Evolutionary conservation across 345 rosid genomes (phyloP), one percentile per base, ranked within the genome.

Genomic region (Eutrema japonicum): DNA sequence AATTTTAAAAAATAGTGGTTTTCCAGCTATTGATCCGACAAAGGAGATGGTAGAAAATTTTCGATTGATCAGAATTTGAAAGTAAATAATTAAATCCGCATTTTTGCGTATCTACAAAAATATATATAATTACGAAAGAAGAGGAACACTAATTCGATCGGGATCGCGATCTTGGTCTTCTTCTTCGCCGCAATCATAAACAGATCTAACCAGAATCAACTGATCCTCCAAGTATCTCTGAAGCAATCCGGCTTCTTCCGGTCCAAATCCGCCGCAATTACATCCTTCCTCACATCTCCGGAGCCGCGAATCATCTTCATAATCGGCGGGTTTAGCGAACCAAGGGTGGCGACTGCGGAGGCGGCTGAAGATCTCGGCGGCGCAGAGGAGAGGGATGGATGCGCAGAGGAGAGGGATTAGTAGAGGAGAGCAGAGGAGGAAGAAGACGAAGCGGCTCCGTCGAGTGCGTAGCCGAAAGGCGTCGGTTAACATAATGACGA

Each of bases 191-290:
- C 90, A 84, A 13, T 83, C 87, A 38, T 83, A 88, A 42, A 83
- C 80, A 50, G 88, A 83, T 81, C 87, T 83, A 22, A 83, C 92
- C 8, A 88, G 77, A 14, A 68, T 30, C 74, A 88, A 55, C 74
- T 88, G 92, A 83, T 88, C 90, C 56, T 85, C 92, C 48, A 88
- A 72, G 77, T 85, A 88, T 74, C 92, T 83, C 64, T 85, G 90
- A 52, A 85, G 83, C 65, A 88, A 50, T 10, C 88, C 87, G 0
- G 78, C 73, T 71, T 84, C 88, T 35, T 63, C 82, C 13, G 38
- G 77, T 22, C 52, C 81, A 8, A 40, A 81, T 33, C 55, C 77
- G 1, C 50, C 73, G 70, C 84, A 71, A 22, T 71, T 33, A 42
- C 86, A 73, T 6, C 89, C 92, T 61, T 83, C 92, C 51, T 85